Conservation (phyloP, 1,284 basidiomycete species). For the Trichosporon coremiiforme region DNA sequence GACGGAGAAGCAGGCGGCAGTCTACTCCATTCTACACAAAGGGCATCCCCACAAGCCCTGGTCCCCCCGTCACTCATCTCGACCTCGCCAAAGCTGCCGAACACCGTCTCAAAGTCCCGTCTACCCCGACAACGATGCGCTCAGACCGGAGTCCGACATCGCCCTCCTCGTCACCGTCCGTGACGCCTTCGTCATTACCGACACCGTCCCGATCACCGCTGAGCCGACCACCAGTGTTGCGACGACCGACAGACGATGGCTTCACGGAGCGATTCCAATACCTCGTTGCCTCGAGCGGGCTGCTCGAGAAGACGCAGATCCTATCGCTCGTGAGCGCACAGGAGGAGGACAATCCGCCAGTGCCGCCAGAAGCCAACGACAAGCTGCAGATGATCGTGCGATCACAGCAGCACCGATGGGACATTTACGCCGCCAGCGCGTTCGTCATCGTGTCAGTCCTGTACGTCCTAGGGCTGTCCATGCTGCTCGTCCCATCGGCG, state of each 20-base stretch:
- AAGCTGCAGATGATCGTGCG: background rate
- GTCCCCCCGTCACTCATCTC: slow-evolving; percentile 16
- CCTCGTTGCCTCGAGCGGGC: slow-evolving; percentile 46
- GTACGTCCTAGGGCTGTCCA: slow-evolving; percentile 18
- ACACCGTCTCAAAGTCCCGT: background rate
- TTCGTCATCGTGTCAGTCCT: slow-evolving; percentile 13
- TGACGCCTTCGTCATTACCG: background rate
- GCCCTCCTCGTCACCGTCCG: background rate
- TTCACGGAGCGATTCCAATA: slow-evolving; percentile 53
- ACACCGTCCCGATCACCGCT: slow-evolving; percentile 3
- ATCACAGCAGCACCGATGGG: slow-evolving; percentile 3
- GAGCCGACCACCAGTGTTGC: slow-evolving; percentile 4
- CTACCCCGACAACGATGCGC: background rate
- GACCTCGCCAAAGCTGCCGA: slow-evolving; percentile 5
- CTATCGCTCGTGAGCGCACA: slow-evolving; percentile 4
- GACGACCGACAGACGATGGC: slow-evolving; percentile 24
- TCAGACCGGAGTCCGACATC: slow-evolving; percentile 2
- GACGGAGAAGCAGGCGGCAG: slow-evolving; percentile 8
- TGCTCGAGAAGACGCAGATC: slow-evolving; percentile 41
- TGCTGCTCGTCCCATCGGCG: slow-evolving; percentile 20
- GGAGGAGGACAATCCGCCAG: slow-evolving; percentile 4
- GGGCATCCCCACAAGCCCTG: slow-evolving; percentile 9
- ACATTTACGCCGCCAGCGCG: slow-evolving; percentile 8
- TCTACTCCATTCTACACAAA: slow-evolving; percentile 15
- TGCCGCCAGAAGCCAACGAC: background rate